Conservation (phyloP, 169 alveolate species). For the Babesia gibsoni region DNA sequence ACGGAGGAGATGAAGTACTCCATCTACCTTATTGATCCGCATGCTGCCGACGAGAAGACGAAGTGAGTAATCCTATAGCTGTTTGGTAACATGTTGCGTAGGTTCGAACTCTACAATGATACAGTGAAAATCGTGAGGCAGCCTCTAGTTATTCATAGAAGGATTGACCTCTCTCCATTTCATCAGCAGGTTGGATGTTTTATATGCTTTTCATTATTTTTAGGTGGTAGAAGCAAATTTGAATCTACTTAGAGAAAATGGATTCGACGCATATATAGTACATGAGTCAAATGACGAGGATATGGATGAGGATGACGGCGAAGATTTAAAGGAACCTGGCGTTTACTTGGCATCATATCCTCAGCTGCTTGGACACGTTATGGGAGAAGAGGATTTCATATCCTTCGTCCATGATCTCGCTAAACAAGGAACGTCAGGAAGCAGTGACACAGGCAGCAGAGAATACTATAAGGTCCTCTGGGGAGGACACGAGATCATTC, state of each 20-base stretch:
- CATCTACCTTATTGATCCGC: slow-evolving; percentile 95
- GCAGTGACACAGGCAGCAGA: neutral
- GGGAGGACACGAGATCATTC: slow-evolving; percentile 53
- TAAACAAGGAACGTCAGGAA: neutral
- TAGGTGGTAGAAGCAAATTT: slow-evolving; percentile 55
- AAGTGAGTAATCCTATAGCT: slow-evolving; percentile 47
- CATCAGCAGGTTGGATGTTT: slow-evolving; percentile 34
- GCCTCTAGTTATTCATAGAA: slow-evolving; percentile 87
- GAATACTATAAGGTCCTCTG: neutral
- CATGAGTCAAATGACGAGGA: neutral
- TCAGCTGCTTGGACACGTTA: slow-evolving; percentile 41
- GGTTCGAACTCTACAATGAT: slow-evolving; percentile 87
- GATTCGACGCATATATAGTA: slow-evolving; percentile 38
- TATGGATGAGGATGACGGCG: neutral
- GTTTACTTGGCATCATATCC: slow-evolving; percentile 56
- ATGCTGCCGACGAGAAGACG: slow-evolving; percentile 97
- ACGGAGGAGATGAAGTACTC: slow-evolving; percentile 62
- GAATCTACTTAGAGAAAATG: slow-evolving; percentile 44
- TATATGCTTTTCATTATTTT: neutral
- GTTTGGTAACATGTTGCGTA: neutral
- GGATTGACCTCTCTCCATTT: slow-evolving; percentile 83
- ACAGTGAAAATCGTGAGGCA: slow-evolving; percentile 82
- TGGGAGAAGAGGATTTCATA: slow-evolving; percentile 61
- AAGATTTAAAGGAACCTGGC: slow-evolving; percentile 20
- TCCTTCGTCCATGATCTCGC: slow-evolving; percentile 59